These are phyloP conservation scores for Secale cereale DNA, from an alignment of 176 grass and related monocot genomes.

Conservation along the genomic window DNA sequence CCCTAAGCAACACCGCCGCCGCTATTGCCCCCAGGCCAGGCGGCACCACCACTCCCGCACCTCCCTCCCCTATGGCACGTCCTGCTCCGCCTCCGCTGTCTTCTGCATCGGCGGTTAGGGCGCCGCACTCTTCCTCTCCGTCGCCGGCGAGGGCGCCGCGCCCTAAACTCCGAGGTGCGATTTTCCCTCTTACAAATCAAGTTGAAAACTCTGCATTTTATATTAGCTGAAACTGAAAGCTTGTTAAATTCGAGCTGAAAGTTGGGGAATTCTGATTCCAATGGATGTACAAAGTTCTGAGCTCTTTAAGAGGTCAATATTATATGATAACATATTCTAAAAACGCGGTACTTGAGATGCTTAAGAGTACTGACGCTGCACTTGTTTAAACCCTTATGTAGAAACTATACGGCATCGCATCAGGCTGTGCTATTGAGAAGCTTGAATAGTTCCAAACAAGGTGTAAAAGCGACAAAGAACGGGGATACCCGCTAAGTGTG, in stretches of 20 bases:
- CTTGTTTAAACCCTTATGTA: neutral
- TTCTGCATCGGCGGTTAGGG: neutral
- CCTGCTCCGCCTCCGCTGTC: neutral
- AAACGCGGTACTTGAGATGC: neutral
- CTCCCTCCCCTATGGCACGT: neutral
- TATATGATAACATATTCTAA: too few relatives aligned
- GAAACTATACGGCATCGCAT: neutral
- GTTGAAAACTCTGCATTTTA: neutral
- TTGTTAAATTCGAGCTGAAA: neutral
- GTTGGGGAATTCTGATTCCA: neutral
- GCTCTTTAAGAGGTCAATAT: neutral
- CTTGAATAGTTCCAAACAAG: neutral
- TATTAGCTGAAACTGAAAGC: neutral
- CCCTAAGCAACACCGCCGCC: neutral
- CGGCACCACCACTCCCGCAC: neutral
- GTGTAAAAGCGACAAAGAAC: neutral
- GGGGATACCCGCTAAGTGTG: neutral
- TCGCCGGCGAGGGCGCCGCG: neutral
- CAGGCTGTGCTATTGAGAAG: neutral
- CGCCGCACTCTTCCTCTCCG: neutral
- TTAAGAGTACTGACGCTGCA: neutral
- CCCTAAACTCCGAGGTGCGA: neutral
- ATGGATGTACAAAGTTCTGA: neutral
- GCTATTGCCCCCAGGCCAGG: neutral
- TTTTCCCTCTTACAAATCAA: neutral